phyloP scores from a whole-genome alignment of 768 basidiomycete species.

The button mushroom (Agaricus bisporus) region DNA sequence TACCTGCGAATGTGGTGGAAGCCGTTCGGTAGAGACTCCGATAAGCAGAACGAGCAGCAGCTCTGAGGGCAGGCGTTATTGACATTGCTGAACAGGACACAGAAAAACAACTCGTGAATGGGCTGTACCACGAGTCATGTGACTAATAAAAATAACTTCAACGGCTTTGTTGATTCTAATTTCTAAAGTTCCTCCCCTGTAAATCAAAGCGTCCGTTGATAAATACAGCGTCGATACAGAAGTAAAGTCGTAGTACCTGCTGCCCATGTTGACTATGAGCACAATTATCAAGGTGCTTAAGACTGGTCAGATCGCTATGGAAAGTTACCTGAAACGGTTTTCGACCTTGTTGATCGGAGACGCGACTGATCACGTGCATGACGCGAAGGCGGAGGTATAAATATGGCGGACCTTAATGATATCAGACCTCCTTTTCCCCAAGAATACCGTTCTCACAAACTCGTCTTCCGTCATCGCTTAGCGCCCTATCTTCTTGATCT shows the following conservation, averaged over 20 bases:
- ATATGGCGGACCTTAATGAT: constrained; percentile 27
- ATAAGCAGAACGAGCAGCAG: constrained; percentile 70
- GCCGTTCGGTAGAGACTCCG: constrained; percentile 66
- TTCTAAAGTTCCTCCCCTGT: neutral
- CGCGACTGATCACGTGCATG: constrained; percentile 30
- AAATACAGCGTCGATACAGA: neutral
- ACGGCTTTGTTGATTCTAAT: neutral
- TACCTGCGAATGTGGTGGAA: constrained; percentile 60
- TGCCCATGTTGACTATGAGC: no score
- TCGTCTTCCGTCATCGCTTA: constrained; percentile 5
- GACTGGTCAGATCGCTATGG: no score
- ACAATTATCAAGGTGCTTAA: no score
- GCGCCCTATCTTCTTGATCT: neutral
- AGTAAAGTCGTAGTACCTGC: neutral
- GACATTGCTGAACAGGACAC: constrained; percentile 34
- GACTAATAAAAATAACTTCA: constrained; percentile 5
- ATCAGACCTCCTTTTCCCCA: constrained; percentile 33
- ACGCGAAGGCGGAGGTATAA: constrained; percentile 44
- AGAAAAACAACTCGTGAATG: constrained; percentile 21
- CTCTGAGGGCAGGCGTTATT: constrained; percentile 48
- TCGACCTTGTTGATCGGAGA: constrained; percentile 34
- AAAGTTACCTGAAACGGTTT: no score
- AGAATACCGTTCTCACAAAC: constrained; percentile 17
- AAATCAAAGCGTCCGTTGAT: neutral
- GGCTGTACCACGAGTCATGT: constrained; percentile 15